A percentile compares a stretch with the other conserved stretches of the same genome.
phyloP scores from a whole-genome alignment of 192 early-diverging fungal species.

The Coemansia sp. region DNA sequence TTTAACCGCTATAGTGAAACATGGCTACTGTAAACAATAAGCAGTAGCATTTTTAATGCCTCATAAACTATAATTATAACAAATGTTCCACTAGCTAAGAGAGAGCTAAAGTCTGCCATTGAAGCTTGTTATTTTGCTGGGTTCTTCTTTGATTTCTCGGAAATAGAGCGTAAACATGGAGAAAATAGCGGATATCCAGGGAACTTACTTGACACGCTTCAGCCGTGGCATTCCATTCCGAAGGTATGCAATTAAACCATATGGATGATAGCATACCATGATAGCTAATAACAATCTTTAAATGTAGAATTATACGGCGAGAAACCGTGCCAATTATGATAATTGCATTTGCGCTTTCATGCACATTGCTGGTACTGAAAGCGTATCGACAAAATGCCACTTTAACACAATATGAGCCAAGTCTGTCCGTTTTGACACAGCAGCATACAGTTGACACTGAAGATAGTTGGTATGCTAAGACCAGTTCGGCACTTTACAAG shows the following conservation, averaged over 20 bases:
- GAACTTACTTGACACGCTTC: slow-evolving; percentile 6
- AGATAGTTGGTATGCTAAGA: slow-evolving; percentile 6
- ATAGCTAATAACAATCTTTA: neutral
- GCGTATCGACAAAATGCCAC: neutral
- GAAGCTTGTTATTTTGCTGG: neutral
- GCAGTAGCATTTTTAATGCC: neutral
- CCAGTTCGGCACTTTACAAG: neutral
- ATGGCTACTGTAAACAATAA: neutral
- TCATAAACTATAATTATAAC: slow-evolving; percentile 2
- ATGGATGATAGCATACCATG: neutral
- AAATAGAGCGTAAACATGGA: slow-evolving; percentile 10
- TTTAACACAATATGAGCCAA: neutral
- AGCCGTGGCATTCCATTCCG: slow-evolving; percentile 9
- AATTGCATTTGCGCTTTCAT: slow-evolving; percentile 8
- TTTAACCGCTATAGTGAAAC: slow-evolving; percentile 6
- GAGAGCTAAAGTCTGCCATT: neutral
- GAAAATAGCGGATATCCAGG: slow-evolving; percentile 10
- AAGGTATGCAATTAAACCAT: slow-evolving; percentile 13
- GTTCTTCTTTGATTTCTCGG: neutral
- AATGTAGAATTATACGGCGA: slow-evolving; percentile 11
- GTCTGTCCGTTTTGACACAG: neutral
- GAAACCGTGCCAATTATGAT: slow-evolving; percentile 8
- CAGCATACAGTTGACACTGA: neutral
- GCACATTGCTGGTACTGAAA: slow-evolving; percentile 9
- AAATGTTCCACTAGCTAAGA: neutral